phyloP scores from a whole-genome alignment of 169 alveolate genomes.

The Plasmodium gonderi region DNA sequence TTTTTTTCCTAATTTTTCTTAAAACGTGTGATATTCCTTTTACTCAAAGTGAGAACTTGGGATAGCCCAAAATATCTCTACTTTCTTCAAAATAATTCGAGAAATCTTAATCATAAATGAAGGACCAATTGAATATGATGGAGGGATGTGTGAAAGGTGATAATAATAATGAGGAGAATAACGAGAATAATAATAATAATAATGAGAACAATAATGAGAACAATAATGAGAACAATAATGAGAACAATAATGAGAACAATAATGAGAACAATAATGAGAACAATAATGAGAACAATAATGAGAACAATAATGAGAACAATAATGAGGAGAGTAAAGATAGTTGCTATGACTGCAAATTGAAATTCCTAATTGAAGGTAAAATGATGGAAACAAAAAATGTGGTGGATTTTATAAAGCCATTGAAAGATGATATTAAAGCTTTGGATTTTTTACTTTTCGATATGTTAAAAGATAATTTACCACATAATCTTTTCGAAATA shows the following conservation, averaged over 20 bases:
- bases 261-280: neutral
- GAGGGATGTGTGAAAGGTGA: neutral
- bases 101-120: neutral
- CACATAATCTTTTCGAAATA: slow-evolving; percentile 30
- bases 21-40: too few relatives aligned
- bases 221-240: neutral
- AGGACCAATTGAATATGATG: neutral
- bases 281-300: neutral
- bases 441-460: slow-evolving; percentile 58
- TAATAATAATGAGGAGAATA: neutral
- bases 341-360: slow-evolving; percentile 10
- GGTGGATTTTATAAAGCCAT: slow-evolving; percentile 69
- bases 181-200: neutral
- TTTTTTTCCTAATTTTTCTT: too few relatives aligned
- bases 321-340: neutral
- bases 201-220: neutral
- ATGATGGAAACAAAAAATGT: slow-evolving; percentile 30
- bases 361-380: slow-evolving; percentile 60
- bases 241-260: neutral
- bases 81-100: neutral
- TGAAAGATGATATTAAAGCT: slow-evolving; percentile 70
- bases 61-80: too few relatives aligned
- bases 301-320: neutral
- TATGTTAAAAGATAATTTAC: slow-evolving; percentile 62
- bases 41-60: too few relatives aligned